phyloP scores from a whole-genome alignment of 139 green algal genomes.

The Chlorella sp. region DNA sequence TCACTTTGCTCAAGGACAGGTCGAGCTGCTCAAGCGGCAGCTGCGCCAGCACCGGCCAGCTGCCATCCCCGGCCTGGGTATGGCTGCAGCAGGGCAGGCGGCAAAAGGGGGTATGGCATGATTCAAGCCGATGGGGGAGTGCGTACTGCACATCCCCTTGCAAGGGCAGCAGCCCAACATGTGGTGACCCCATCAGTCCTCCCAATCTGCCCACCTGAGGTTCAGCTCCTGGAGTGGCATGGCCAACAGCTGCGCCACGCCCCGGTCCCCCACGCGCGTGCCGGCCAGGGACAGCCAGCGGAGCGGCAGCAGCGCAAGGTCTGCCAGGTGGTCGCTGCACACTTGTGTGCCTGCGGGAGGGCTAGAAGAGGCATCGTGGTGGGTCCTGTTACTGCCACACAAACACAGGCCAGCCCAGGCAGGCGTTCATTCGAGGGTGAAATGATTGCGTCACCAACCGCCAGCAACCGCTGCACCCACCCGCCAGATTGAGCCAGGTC shows the following conservation, averaged over 20 bases:
- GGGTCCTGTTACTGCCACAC: too few relatives aligned
- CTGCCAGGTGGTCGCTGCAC: not conserved
- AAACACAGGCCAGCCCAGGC: too few relatives aligned
- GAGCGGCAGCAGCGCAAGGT: slow-evolving; percentile 3
- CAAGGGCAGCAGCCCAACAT: not conserved
- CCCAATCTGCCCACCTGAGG: not conserved
- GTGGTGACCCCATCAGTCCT: not conserved
- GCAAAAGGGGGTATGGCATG: not conserved
- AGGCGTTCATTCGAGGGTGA: too few relatives aligned
- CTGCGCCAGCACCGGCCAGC: slow-evolving; percentile 11
- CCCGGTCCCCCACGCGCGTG: not conserved
- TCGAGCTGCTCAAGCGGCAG: slow-evolving; percentile 15
- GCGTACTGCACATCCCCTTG: not conserved
- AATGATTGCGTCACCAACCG: too few relatives aligned
- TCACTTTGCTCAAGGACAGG: not conserved
- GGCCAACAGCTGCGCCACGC: slow-evolving; percentile 12
- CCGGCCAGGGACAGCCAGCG: slow-evolving; percentile 1
- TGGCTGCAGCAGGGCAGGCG: not conserved
- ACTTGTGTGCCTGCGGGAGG: not conserved
- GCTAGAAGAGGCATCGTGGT: not conserved
- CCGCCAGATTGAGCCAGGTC: slow-evolving; percentile 19
- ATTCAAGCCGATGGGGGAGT: not conserved
- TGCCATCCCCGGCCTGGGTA: not conserved
- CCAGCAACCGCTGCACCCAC: not conserved
- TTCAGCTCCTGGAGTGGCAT: not conserved